phyloP scores from a whole-genome alignment of 108 stramenopile genomes.

The Skeletonema costatum region DNA sequence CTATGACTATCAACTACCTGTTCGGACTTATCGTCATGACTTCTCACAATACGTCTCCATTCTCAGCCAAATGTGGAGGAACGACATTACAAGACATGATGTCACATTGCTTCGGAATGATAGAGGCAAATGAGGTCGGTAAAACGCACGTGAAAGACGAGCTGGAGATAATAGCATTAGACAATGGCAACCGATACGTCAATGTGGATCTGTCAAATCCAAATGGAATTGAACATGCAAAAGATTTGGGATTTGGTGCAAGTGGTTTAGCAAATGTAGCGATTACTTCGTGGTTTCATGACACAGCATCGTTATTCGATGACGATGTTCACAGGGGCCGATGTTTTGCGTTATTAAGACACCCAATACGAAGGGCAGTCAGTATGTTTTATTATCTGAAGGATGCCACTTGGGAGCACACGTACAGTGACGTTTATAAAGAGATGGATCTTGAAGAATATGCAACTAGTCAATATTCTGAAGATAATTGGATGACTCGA shows the following conservation, averaged over 20 bases:
- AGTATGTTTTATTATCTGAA: constrained; percentile 41
- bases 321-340: constrained; percentile 18
- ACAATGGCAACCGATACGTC: constrained; percentile 46
- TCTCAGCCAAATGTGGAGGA: constrained; percentile 23
- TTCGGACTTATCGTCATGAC: not conserved
- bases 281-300: constrained; percentile 41
- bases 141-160: constrained; percentile 4
- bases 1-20: not conserved
- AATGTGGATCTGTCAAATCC: constrained; percentile 53
- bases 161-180: constrained; percentile 28
- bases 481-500: constrained; percentile 49
- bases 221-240: constrained; percentile 44
- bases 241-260: constrained; percentile 37
- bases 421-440: constrained; percentile 36
- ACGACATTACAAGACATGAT: constrained; percentile 45
- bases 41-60: not conserved
- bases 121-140: constrained; percentile 45
- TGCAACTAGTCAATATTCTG: constrained; percentile 36
- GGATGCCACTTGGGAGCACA: constrained; percentile 49
- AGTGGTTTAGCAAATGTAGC: constrained; percentile 48
- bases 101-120: constrained; percentile 45
- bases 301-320: constrained; percentile 37
- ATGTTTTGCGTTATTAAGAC: constrained; percentile 34
- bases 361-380: constrained; percentile 33
- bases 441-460: constrained; percentile 43